Evolutionary conservation across 1,284 basidiomycete species (phyloP).

Genomic region (Fomes fomentarius): DNA sequence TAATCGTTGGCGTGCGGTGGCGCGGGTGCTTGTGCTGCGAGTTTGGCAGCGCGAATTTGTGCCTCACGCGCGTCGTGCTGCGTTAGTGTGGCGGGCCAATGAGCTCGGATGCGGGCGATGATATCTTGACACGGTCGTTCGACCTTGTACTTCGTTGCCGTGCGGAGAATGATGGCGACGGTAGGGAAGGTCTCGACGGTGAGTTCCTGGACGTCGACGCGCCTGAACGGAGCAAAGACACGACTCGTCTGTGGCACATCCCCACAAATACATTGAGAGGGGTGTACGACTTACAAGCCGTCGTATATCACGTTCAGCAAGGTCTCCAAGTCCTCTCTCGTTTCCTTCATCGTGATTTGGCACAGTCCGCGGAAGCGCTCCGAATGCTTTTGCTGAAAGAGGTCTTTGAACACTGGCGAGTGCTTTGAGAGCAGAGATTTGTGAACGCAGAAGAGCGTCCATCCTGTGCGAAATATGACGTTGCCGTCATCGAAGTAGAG

Average conservation of each 20-base stretch:
- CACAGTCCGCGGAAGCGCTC: slow-evolving; percentile 29
- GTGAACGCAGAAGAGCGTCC: slow-evolving; percentile 34
- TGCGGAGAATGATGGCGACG: slow-evolving; percentile 28
- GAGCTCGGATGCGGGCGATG: slow-evolving; percentile 31
- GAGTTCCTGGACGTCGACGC: slow-evolving; percentile 25
- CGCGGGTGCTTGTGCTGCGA: slow-evolving; percentile 4
- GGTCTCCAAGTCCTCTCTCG: slow-evolving; percentile 30
- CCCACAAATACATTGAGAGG: slow-evolving; percentile 1
- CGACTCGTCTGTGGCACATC: neutral
- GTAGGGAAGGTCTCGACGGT: slow-evolving; percentile 30
- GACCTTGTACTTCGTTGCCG: slow-evolving; percentile 34
- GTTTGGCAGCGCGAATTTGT: slow-evolving; percentile 19
- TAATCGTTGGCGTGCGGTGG: neutral
- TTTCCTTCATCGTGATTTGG: slow-evolving; percentile 32
- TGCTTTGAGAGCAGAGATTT: slow-evolving; percentile 30
- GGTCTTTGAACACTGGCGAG: slow-evolving; percentile 30
- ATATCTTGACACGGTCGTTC: slow-evolving; percentile 30
- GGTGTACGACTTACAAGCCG: slow-evolving; percentile 33
- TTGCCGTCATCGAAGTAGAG: slow-evolving; percentile 38
- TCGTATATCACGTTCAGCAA: slow-evolving; percentile 34
- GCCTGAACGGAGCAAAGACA: slow-evolving; percentile 17
- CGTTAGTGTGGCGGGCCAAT: slow-evolving; percentile 35
- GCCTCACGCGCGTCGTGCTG: slow-evolving; percentile 32
- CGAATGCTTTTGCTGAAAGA: slow-evolving; percentile 23
- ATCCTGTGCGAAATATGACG: slow-evolving; percentile 28